Base-by-base conservation (phyloP, 1,284 basidiomycete species). In the Leccinum huronense region DNA sequence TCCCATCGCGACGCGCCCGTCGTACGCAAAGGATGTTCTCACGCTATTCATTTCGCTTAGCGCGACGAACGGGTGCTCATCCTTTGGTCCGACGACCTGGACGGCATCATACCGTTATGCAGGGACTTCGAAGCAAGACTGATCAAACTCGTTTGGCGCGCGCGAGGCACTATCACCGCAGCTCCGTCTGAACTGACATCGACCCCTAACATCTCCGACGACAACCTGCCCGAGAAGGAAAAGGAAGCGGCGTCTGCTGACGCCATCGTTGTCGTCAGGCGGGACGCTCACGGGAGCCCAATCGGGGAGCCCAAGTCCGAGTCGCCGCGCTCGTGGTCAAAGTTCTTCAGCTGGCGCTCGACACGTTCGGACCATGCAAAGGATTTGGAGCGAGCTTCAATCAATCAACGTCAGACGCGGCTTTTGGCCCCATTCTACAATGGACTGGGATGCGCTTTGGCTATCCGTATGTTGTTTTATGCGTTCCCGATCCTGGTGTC, bases 61-160 rank as follows among this genome's bases (percentile, higher is more conserved):
- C 86, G 91, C 55, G 84, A 87, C 74, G 90, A 94, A 70, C 83
- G 86, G 19, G 84, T 88, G 1, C 81, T 94, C 30, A 81, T 92
- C 45, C 83, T 94, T 27, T 95, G 92, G 92, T 84, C 86, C 5
- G 90, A 93, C 72, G 78, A 84, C 31, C 83, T 93, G 51, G 88
- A 90, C 65, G 78, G 77, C 59, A 89, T 93, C 68, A 84, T 91
- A 68, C 85, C 88, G 1, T 82, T 85, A 16, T 87, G 82, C 74
- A 80, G 81, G 63, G 88, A 90, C 65, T 87, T 94, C 68, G 91
- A 94, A 71, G 85, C 60, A 2, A 89, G 88, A 73, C 80, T 95
- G 71, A 91, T 94, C 79, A 86, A 89, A 69, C 87, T 93, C 63
- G 86, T 94, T 53, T 94, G 93, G 93, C 79, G 81, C 36, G 80